Percentiles rank a stretch among this genome's conserved stretches.
Conservation (phyloP, 2,329 filamentous ascomycete species). For the Didymella segeticola region DNA sequence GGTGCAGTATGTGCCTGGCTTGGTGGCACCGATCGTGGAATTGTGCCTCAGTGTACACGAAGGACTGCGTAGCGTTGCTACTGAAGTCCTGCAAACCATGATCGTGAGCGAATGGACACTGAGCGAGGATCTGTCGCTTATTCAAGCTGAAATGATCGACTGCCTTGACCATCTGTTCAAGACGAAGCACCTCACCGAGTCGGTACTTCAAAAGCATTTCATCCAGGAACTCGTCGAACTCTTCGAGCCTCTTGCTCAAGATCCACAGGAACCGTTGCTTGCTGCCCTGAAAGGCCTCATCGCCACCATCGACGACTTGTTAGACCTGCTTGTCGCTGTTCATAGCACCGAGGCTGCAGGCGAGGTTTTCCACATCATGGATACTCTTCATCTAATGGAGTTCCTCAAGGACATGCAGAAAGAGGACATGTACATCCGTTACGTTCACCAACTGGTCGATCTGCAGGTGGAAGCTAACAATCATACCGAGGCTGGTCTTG, state of each 20-base stretch:
- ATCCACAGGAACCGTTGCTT: constrained; percentile 76
- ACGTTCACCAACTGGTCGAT: constrained; percentile 87
- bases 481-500: constrained; percentile 85
- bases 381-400: constrained; percentile 90
- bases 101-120: constrained; percentile 98
- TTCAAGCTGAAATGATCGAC: constrained; percentile 97
- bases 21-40: constrained; percentile 91
- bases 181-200: constrained; percentile 84
- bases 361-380: constrained; percentile 83
- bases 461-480: constrained; percentile 79
- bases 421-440: constrained; percentile 94
- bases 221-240: constrained; percentile 82
- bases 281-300: constrained; percentile 79
- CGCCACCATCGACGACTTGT: constrained; percentile 83
- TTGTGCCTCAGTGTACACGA: constrained; percentile 95
- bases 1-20: constrained; percentile 93
- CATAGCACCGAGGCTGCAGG: constrained; percentile 76
- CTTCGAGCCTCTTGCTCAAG: constrained; percentile 73
- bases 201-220: constrained; percentile 89
- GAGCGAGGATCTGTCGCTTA: constrained; percentile 86
- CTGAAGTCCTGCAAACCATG: constrained; percentile 95
- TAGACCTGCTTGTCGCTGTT: constrained; percentile 89
- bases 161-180: constrained; percentile 91
- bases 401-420: constrained; percentile 97
- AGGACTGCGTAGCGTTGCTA: constrained; percentile 84